Base-by-base conservation (phyloP, 2,329 filamentous ascomycete genomes). In the Elsinoe necatrix region DNA sequence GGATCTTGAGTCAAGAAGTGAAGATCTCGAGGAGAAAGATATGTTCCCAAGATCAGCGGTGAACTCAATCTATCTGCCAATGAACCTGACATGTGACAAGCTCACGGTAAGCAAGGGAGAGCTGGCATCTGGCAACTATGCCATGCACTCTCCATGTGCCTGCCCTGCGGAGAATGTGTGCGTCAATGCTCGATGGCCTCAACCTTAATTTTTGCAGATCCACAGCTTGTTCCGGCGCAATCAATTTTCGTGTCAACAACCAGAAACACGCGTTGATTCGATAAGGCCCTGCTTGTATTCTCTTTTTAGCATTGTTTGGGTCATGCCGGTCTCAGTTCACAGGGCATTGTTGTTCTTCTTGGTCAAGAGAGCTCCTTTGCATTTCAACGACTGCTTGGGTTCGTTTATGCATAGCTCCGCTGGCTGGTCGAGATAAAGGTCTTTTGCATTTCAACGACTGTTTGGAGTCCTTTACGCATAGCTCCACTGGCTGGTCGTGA, bases 231-330 rank as follows among this genome's bases (percentile, higher is more conserved):
- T 25, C 18, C 25, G 45, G 16, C 21, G 29, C 48, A 52, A 52
- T 52, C 20, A 34, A 52, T 52, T 52, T 39, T 52, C 48, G 48
- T 52, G 48, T 39, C 48, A 52, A 52, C 48, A 52, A 31, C 18
- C 45, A 31, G 25, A 7, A 27, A 34, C 45, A 50, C 45, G 45
- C 45, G 45, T 50, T 50, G 45, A 50, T 50, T 50, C 45, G 45
- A 39, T 16, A 35, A 12, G 34, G 31, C 16, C 31, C 39, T 37
- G 29, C 9, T 25, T 21, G 25, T 52, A 20, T 27, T 21, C 18
- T 50, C 48, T 37, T 21, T 52, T 21, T 35, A 18, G 31, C 34
- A 52, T 39, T 39, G 48, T 35, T 31, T 50, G 45, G 45, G 25
- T 45, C 23, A 27, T 34, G 25, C 8, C n/a, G 45, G 12, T 18